Base-by-base conservation (phyloP, 2,329 filamentous ascomycete species). In the Scytalidium sp. region DNA sequence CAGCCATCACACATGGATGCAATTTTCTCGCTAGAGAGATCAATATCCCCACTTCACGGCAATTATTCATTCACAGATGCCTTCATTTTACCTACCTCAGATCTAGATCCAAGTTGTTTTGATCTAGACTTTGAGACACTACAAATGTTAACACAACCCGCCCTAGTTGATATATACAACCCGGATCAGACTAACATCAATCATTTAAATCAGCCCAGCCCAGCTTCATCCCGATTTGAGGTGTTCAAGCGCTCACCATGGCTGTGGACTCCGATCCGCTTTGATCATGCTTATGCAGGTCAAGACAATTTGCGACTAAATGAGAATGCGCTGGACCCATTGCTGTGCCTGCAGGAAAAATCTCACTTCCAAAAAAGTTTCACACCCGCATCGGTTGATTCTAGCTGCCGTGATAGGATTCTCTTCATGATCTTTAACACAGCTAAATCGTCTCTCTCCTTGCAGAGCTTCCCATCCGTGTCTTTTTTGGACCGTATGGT, bases 161-260 rank as follows among this genome's bases (percentile, higher is more conserved):
- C n/a, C n/a, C n/a, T n/a, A n/a, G n/a, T n/a, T n/a, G n/a, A n/a
- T n/a, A n/a, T n/a, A n/a, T n/a, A n/a, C n/a, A n/a, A n/a, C n/a
- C n/a, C n/a, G n/a, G n/a, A n/a, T n/a, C n/a, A n/a, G n/a, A n/a
- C n/a, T n/a, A n/a, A n/a, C n/a, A n/a, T n/a, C n/a, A n/a, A n/a
- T 13, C 10, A n/a, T n/a, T n/a, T n/a, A n/a, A n/a, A n/a, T n/a
- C n/a, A n/a, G 4, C 19, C 41, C 10, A 49, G 45, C 42, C 49
- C 51, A 20, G 46, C 45, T 5, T 49, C 46, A 15, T 50, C 47
- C 32, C 43, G 56, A 15, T 47, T 52, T 49, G 56, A 54, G 40
- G 56, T 55, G 11, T 58, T 58, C 32, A 49, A 54, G 42, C 45
- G 51, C 41, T 58, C 56, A n/a, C 56, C 53, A 17, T 58, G 54